Conservation (phyloP, 768 basidiomycete genomes). For the Kwoniella sp. region DNA sequence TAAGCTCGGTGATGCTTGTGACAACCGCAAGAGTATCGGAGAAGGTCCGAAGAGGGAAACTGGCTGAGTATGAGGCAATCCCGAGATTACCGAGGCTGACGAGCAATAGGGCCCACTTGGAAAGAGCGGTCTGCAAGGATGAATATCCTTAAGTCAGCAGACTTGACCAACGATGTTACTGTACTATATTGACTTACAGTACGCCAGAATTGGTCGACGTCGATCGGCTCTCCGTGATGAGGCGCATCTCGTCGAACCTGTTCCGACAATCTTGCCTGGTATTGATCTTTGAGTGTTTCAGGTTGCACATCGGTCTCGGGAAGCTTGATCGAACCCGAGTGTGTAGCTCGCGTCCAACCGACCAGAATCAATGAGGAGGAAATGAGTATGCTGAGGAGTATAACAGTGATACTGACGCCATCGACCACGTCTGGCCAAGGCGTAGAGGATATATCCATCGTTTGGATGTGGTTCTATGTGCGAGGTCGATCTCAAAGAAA, state of each 20-base stretch:
- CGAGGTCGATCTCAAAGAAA: background rate
- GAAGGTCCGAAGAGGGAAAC: background rate
- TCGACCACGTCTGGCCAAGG: conserved; percentile 12
- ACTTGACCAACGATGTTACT: background rate
- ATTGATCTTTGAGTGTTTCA: conserved; percentile 2
- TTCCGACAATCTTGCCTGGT: background rate
- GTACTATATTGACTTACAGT: conserved; percentile 22
- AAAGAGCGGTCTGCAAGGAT: background rate
- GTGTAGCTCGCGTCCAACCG: background rate
- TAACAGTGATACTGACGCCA: background rate
- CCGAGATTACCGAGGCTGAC: conserved; percentile 8
- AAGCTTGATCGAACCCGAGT: conserved; percentile 9
- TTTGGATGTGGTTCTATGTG: background rate
- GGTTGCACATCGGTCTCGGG: background rate
- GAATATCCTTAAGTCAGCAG: background rate
- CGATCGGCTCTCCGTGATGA: conserved; percentile 28
- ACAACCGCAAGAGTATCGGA: background rate
- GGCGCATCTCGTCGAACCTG: background rate
- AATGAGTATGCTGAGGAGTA: conserved; percentile 1
- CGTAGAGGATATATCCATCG: conserved; percentile 1
- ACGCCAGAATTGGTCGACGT: conserved; percentile 23
- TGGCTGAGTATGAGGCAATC: conserved; percentile 1
- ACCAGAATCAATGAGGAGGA: background rate
- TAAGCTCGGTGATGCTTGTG: background rate
- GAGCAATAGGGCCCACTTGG: conserved; percentile 5